Evolutionary conservation across 108 stramenopile species (phyloP), one percentile per base, ranked within the genome.

Genomic region (Pseudonitzschia multiseries): DNA sequence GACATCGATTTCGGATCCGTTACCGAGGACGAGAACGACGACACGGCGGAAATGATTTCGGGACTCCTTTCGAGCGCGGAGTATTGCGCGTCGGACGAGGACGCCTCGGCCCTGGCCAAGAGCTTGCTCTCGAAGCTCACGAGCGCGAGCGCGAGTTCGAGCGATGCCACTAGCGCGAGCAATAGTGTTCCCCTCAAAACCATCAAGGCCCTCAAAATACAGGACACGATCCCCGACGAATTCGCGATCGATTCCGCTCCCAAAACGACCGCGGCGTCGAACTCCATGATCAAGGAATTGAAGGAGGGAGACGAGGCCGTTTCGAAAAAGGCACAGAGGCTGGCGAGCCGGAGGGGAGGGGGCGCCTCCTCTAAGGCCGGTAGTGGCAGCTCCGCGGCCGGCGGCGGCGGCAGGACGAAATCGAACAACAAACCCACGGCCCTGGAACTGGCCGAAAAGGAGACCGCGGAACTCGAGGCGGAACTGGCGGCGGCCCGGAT

Each of bases 401-500:
- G 31, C n/a, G n/a, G n/a, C n/a, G n/a, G n/a, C n/a, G n/a, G n/a
- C n/a, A n/a, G n/a, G n/a, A n/a, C n/a, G n/a, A n/a, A n/a, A n/a
- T n/a, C n/a, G 18, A 69, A 12, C 29, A 69, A 27, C 29, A 75
- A 75, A 44, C 66, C 66, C 13, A 36, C 68, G 15, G 74, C 68
- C 20, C 26, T 44, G 42, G 74, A 67, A 32, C 12, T 44, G 24
- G 65, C 74, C 15, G 54, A 68, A 68, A 48, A 51, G 24, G 65
- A 75, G 18, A 27, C 28, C 6, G 48, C 46, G 21, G 69, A 74
- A 36, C 50, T 72, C 29, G 74, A 69, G 52, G 68, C 52, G 6
- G 72, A 75, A 24, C 36, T 74, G 27, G 44, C 14, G 21, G 69
- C 70, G 36, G 79, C 71, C 14, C 52, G 68, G 17, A 24, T 75